Conservation (phyloP, 805 yeast species). For the Hanseniaspora vineae region DNA sequence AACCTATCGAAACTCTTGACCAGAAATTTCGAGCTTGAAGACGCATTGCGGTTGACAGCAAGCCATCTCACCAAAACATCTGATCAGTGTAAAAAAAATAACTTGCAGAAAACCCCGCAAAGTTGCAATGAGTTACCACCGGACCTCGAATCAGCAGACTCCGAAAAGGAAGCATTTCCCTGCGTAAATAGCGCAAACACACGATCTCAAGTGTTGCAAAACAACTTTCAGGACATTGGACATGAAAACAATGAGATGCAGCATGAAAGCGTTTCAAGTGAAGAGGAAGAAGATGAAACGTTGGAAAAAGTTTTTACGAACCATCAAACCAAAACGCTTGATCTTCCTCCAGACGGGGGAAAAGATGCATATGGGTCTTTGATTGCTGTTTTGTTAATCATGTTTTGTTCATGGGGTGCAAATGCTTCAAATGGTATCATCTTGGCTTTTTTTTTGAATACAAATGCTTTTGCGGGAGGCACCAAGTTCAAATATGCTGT, state of each 20-base stretch:
- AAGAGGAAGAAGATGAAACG: slow-evolving; percentile 6
- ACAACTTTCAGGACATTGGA: neutral
- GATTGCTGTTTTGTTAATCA: slow-evolving; percentile 34
- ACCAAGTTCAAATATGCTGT: slow-evolving; percentile 46
- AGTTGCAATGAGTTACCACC: neutral
- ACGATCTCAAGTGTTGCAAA: too few species aligned
- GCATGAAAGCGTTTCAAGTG: neutral
- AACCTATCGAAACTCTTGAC: slow-evolving; percentile 13
- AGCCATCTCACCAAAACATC: too few species aligned
- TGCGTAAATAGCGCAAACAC: neutral
- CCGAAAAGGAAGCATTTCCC: neutral
- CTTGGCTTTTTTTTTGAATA: slow-evolving; percentile 40
- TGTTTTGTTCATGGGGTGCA: slow-evolving; percentile 62
- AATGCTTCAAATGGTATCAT: slow-evolving; percentile 54
- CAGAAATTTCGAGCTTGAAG: slow-evolving; percentile 18
- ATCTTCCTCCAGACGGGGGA: slow-evolving; percentile 49
- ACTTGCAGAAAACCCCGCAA: neutral
- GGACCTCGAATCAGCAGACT: too few species aligned
- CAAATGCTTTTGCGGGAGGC: slow-evolving; percentile 41
- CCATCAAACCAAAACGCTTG: slow-evolving; percentile 22
- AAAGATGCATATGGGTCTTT: slow-evolving; percentile 51
- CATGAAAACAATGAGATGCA: neutral
- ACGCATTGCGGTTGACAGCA: slow-evolving; percentile 17
- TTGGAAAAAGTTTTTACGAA: slow-evolving; percentile 25
- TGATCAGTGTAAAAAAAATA: too few species aligned